Base-by-base conservation (phyloP, 257 asterid species). In the Apocynum venetum region DNA sequence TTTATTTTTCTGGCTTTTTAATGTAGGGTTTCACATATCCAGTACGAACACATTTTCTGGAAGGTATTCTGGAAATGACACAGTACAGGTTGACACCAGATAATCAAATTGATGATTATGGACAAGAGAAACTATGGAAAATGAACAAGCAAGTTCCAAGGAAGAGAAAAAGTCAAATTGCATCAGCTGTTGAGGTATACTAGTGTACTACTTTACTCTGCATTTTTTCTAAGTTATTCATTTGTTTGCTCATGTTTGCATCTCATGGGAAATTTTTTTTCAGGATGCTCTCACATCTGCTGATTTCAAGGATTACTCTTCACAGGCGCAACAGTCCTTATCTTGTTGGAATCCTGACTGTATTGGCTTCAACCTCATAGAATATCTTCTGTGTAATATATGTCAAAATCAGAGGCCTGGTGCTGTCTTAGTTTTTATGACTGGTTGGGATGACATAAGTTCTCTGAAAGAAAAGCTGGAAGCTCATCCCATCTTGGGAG, bases 401-500 rank as follows among this genome's bases (percentile, higher is more conserved):
- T 92, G 97, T 76, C 90, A 83, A 82, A 85, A 81, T 57, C 91
- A 89, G 81, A 84, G 82, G 76, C 89, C 92, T 71, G 98, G 97
- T 82, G 96, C 98, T 88, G 92, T 90, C 80, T 86, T 94, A 83
- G 93, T 94, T 84, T 94, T 92, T 83, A 80, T 94, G 91, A 94
- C 98, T 17, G 98, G 98, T 63, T 94, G 98, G 98, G 98, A 94
- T 57, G 97, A 94, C 84, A 94, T 94, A 82, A 84, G 77, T 72
- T 88, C 98, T 66, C 84, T 94, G 80, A 94, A 89, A 81, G 94
- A 94, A 60, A 92, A 92, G 88, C 97, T 94, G 77, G 92, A 81
- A 83, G 86, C 87, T 82, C 93, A 92, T 90, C 89, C 88, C 78
- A 74, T 93, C 49, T 76, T 94, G 74, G 98, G 98, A 84, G 96